These are phyloP conservation scores for Skeletonema marinoi DNA, from an alignment of 108 stramenopile genomes.

Conservation along the genomic window DNA sequence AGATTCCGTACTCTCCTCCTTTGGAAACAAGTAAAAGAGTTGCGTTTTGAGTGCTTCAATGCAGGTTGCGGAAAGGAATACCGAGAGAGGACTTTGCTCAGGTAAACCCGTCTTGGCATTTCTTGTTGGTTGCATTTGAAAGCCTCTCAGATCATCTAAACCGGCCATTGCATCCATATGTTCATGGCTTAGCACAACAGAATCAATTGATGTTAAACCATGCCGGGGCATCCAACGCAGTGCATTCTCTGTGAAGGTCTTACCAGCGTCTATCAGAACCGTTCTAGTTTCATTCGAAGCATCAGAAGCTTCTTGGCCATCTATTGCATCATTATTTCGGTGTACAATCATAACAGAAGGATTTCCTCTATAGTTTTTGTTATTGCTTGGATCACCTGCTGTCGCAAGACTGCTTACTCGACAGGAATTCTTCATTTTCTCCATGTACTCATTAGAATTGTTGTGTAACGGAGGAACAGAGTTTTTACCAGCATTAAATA, in stretches of 20 bases:
- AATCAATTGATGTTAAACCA: constrained; percentile 64
- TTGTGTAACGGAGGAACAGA: constrained; percentile 14
- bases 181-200: constrained; percentile 81
- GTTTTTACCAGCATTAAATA: constrained; percentile 44
- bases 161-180: constrained; percentile 86
- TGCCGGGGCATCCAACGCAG: constrained; percentile 80
- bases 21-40: constrained; percentile 81
- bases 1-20: not conserved
- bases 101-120: constrained; percentile 33
- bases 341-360: constrained; percentile 73
- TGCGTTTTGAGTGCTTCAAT: constrained; percentile 47
- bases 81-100: constrained; percentile 49
- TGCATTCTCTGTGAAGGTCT: constrained; percentile 85
- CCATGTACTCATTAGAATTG: constrained; percentile 2
- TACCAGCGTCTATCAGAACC: constrained; percentile 87
- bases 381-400: constrained; percentile 73
- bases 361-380: constrained; percentile 87
- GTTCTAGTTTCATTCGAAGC: constrained; percentile 29
- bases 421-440: constrained; percentile 40
- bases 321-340: constrained; percentile 34
- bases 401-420: constrained; percentile 62
- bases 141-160: constrained; percentile 82
- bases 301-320: constrained; percentile 4
- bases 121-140: constrained; percentile 51
- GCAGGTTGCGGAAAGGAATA: constrained; percentile 64